Evolutionary conservation across 768 basidiomycete genomes (phyloP), one percentile per base, ranked within the genome.

Genomic region (Kwoniella sp.): DNA sequence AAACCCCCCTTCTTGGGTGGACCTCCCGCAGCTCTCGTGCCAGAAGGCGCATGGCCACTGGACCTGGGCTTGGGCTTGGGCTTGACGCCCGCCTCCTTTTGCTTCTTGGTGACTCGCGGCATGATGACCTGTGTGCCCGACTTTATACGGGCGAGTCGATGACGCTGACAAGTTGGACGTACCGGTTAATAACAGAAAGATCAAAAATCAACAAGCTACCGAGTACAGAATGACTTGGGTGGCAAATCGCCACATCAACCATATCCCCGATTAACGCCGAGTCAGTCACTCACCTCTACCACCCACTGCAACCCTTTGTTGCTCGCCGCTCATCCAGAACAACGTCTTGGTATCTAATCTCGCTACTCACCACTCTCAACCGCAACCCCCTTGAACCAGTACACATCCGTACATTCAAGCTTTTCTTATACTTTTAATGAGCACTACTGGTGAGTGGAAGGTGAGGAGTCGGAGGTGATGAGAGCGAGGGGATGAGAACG

Each of bases 371-470:
- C 42, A 43, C 44, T 55, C 48, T n/a, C n/a, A n/a, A n/a, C n/a
- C n/a, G n/a, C n/a, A n/a, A n/a, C n/a, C n/a, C n/a, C n/a, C n/a
- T n/a, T n/a, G n/a, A n/a, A n/a, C n/a, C n/a, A n/a, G n/a, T n/a
- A n/a, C n/a, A n/a, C n/a, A n/a, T n/a, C n/a, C n/a, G n/a, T n/a
- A n/a, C n/a, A n/a, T n/a, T n/a, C n/a, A n/a, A n/a, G n/a, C n/a
- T n/a, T n/a, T 33, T 53, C 15, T 46, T 41, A 15, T 22, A 53
- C 54, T 52, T 68, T 73, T 62, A 65, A 72, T 71, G 71, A 73
- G 68, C 70, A 67, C 71, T 60, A 67, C 68, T 64, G 59, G 74
- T 75, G n/a, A n/a, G n/a, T n/a, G n/a, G n/a, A n/a, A n/a, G n/a
- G n/a, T n/a, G n/a, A n/a, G n/a, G n/a, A n/a, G n/a, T n/a, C n/a